Conservation (phyloP, 768 basidiomycete genomes). For the Suillus placidus region DNA sequence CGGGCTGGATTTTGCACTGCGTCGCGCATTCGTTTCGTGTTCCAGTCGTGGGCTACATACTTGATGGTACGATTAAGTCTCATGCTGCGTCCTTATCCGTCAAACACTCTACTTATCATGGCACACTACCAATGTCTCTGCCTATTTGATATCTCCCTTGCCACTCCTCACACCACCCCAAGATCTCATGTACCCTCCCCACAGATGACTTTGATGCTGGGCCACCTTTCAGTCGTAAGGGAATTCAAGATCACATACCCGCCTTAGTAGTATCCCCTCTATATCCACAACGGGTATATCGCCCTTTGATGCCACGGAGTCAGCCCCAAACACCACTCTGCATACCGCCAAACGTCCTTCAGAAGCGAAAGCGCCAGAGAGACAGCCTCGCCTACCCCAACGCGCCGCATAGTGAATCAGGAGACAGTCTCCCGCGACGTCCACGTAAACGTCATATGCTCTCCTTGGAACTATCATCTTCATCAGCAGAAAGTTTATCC, state of each 20-base stretch:
- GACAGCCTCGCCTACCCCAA: constrained; percentile 32
- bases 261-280: no score
- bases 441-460: constrained; percentile 32
- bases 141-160: neutral
- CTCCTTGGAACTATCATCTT: constrained; percentile 27
- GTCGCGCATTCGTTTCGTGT: constrained; percentile 27
- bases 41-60: constrained; percentile 31
- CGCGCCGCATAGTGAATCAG: constrained; percentile 22
- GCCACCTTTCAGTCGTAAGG: neutral
- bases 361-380: constrained; percentile 33
- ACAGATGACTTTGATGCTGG: constrained; percentile 6
- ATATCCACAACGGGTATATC: neutral
- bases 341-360: constrained; percentile 23
- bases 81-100: neutral
- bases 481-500: neutral
- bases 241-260: neutral
- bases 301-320: neutral
- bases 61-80: constrained; percentile 29
- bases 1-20: constrained; percentile 34
- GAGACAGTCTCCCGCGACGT: constrained; percentile 31
- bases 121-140: neutral
- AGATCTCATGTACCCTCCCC: neutral
- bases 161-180: neutral
- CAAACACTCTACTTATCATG: neutral
- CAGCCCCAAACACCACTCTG: neutral